Percentiles rank a stretch among this genome's conserved stretches.
These are phyloP conservation scores for Blyttiomyces sp. DNA, from an alignment of 371 early-diverging fungal species.

Conservation along the genomic window DNA sequence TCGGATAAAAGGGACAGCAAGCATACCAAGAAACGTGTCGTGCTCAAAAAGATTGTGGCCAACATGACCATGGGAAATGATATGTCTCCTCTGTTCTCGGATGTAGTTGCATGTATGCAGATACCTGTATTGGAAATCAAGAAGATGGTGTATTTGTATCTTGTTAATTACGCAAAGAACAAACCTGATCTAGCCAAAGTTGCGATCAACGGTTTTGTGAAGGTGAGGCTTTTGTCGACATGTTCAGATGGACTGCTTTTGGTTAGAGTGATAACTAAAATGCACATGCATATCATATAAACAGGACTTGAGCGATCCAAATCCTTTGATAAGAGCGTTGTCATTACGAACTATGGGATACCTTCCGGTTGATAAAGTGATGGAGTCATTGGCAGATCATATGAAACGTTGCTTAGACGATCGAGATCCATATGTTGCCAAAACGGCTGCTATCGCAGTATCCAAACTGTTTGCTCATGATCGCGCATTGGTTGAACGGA, in stretches of 20 bases:
- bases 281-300: not conserved
- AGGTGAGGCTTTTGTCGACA: conserved; percentile 25
- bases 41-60: conserved; percentile 93
- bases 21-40: conserved; percentile 80
- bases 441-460: conserved; percentile 79
- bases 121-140: conserved; percentile 70
- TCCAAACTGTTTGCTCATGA: conserved; percentile 44
- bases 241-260: no score
- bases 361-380: conserved; percentile 55
- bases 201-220: conserved; percentile 66
- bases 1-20: conserved; percentile 89
- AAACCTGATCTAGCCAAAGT: conserved; percentile 87
- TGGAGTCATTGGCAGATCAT: conserved; percentile 35
- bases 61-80: conserved; percentile 99
- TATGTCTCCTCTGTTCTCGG: conserved; percentile 84
- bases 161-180: conserved; percentile 48
- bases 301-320: conserved; percentile 70
- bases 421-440: conserved; percentile 73
- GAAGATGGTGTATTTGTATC: conserved; percentile 78
- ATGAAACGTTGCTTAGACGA: conserved; percentile 49
- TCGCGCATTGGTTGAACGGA: conserved; percentile 23
- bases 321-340: conserved; percentile 82
- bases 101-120: conserved; percentile 63
- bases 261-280: no score
- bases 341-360: conserved; percentile 84